phyloP scores from a whole-genome alignment of 1,139 yeast species.

The Kodamaea plutei region DNA sequence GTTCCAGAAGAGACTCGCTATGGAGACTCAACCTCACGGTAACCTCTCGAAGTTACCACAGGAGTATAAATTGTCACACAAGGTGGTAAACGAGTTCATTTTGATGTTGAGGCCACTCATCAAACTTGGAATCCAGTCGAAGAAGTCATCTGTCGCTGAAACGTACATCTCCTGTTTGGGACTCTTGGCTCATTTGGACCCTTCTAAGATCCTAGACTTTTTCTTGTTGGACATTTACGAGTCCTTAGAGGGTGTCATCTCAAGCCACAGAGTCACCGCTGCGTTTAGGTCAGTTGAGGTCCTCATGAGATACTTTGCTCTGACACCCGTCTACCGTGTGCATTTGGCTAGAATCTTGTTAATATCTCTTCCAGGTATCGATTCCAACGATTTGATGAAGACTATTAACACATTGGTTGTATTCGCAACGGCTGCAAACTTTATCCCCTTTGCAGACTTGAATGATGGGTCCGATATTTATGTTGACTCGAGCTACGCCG shows the following conservation, averaged over 20 bases:
- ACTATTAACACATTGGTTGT: conserved; percentile 68
- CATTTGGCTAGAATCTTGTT: conserved; percentile 74
- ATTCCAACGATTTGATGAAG: conserved; percentile 78
- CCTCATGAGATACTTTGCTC: conserved; percentile 64
- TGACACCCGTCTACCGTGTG: conserved; percentile 62
- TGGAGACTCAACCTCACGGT: conserved; percentile 44
- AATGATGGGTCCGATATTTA: conserved; percentile 30
- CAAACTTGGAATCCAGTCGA: conserved; percentile 76
- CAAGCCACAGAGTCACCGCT: conserved; percentile 76
- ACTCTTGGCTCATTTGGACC: conserved; percentile 59
- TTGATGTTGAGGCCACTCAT: conserved; percentile 55
- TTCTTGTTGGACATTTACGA: conserved; percentile 77
- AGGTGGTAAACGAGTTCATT: conserved; percentile 48
- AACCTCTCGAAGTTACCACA: conserved; percentile 42
- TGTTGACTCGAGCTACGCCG: conserved; percentile 55
- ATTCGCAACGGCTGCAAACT: conserved; percentile 67
- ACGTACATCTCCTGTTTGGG: conserved; percentile 61
- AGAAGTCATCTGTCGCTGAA: conserved; percentile 54
- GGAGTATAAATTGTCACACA: conserved; percentile 40
- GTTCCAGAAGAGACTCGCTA: conserved; percentile 53
- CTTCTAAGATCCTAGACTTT: conserved; percentile 59
- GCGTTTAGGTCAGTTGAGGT: conserved; percentile 68
- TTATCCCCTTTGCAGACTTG: conserved; percentile 65
- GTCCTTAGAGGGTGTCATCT: conserved; percentile 74
- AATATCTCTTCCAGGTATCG: conserved; percentile 76